phyloP scores from a whole-genome alignment of 2,329 filamentous ascomycete genomes.

The Claviceps paspali region DNA sequence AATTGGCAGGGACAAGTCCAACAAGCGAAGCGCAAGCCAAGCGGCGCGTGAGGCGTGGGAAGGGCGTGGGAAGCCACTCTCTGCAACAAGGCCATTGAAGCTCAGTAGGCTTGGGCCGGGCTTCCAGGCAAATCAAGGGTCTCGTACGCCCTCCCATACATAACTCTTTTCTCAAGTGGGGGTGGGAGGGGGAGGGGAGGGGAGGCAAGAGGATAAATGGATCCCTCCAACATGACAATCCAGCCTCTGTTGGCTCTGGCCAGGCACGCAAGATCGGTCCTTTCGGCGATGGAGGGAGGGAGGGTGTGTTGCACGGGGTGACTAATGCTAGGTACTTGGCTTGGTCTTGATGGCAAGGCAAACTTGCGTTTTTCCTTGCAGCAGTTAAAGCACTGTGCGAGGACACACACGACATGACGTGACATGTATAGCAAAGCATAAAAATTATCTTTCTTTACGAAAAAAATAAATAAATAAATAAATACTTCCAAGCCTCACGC shows the following conservation, averaged over 20 bases:
- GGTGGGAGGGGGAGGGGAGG: constrained; percentile 3
- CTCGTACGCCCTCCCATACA: constrained; percentile 2
- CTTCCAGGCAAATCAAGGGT: constrained; percentile 1
- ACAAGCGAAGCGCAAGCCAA: constrained; percentile 2
- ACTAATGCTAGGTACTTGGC: too few relatives aligned
- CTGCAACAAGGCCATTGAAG: constrained; percentile 4
- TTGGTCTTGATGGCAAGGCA: too few relatives aligned
- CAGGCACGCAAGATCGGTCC: too few relatives aligned
- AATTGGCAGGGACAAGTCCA: background rate
- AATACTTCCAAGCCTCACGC: too few relatives aligned
- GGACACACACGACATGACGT: too few relatives aligned
- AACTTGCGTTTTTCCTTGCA: too few relatives aligned
- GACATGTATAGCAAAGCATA: too few relatives aligned
- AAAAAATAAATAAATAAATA: too few relatives aligned
- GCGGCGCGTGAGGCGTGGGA: background rate
- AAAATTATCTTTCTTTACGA: too few relatives aligned
- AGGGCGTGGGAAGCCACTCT: constrained; percentile 1
- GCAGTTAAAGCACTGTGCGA: too few relatives aligned
- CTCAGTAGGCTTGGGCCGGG: background rate
- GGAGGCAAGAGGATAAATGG: background rate
- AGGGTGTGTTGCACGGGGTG: too few relatives aligned
- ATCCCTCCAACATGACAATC: background rate
- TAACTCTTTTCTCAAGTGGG: constrained; percentile 2
- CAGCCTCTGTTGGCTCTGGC: constrained; percentile 1
- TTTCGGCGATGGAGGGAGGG: too few relatives aligned